Base-by-base conservation (phyloP, 225 moss, liverwort and hornwort species). In the Lunularia cruciata region DNA sequence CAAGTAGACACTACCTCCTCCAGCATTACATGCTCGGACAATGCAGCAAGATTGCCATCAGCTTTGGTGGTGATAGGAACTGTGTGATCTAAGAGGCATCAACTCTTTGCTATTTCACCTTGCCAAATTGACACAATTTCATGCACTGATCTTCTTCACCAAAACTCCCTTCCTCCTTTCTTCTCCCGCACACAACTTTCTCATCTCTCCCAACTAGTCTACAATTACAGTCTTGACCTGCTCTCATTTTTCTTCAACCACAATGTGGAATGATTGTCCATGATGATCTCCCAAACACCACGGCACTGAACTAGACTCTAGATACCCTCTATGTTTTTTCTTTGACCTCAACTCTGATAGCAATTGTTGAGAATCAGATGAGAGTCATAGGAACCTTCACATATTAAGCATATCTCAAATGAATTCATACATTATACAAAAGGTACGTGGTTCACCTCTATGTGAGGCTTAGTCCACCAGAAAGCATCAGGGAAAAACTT, bases 101-200 rank as follows among this genome's bases (percentile, higher is more conserved):
- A 2, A 16, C 45, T 57, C 37, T 43, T 63, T 26, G 36, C 28
- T 15, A 35, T 30, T 42, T 15, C 13, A 63, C 32, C 28, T 30
- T 10, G 31, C 43, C 65, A 65, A 35, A 67, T 34, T 40, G 60
- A n/a, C 25, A 38, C 61, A 61, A 61, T 61, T 61, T 23, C 39
- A 39, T 61, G 61, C 39, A 40, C 38, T 39, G 23, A 40, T 40
- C 61, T 61, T 26, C 61, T 23, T 25, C 60, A 13, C 40, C 35
- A 4, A 61, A 39, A 14, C 39, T 11, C 38, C 36, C 22, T 5
- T 6, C 37, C 60, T 23, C 0, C 39, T 61, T 12, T 39, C 25
- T 13, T 39, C 61, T 51, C 61, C 13, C 20, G 39, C 61, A 39
- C 33, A 34, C 38, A 37, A 32, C 23, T 40, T 61, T 40, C 5